Conservation (phyloP, 495 filamentous ascomycete genomes). For the Podospora anserina region DNA sequence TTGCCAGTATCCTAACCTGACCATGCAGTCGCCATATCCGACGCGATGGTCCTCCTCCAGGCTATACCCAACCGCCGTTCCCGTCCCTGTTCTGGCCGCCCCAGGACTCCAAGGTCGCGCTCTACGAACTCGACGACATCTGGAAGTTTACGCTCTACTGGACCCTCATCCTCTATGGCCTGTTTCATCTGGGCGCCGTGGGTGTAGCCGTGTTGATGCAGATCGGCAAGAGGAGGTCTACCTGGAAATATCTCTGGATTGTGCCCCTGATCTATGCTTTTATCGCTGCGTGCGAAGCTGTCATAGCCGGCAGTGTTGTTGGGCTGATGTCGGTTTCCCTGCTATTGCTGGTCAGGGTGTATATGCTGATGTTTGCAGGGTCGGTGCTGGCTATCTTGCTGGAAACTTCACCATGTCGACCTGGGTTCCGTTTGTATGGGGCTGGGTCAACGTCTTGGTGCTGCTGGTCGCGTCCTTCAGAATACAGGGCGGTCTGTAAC, state of each 20-base stretch:
- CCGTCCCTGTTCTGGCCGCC: slow-evolving; percentile 82
- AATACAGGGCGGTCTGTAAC: slow-evolving; percentile 81
- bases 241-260: slow-evolving; percentile 72
- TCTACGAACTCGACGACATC: slow-evolving; percentile 76
- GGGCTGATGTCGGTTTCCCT: slow-evolving; percentile 71
- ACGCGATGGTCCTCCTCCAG: slow-evolving; percentile 53
- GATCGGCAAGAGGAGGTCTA: slow-evolving; percentile 49
- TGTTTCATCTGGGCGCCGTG: slow-evolving; percentile 67
- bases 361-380: slow-evolving; percentile 48
- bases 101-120: slow-evolving; percentile 54
- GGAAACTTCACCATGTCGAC: slow-evolving; percentile 94
- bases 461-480: slow-evolving; percentile 90
- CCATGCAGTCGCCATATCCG: slow-evolving; percentile 18
- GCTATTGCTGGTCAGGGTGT: not conserved
- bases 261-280: slow-evolving; percentile 72
- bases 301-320: slow-evolving; percentile 84
- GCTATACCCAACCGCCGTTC: slow-evolving; percentile 72
- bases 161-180: slow-evolving; percentile 70
- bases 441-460: slow-evolving; percentile 83
- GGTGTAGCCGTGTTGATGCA: slow-evolving; percentile 72
- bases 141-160: slow-evolving; percentile 91
- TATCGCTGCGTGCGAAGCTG: slow-evolving; percentile 73
- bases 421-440: slow-evolving; percentile 95
- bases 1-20: slow-evolving; percentile 6
- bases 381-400: slow-evolving; percentile 82